These are phyloP conservation scores for Blastobotrys apis DNA, from an alignment of 1,139 yeast genomes.

Conservation along the genomic window DNA sequence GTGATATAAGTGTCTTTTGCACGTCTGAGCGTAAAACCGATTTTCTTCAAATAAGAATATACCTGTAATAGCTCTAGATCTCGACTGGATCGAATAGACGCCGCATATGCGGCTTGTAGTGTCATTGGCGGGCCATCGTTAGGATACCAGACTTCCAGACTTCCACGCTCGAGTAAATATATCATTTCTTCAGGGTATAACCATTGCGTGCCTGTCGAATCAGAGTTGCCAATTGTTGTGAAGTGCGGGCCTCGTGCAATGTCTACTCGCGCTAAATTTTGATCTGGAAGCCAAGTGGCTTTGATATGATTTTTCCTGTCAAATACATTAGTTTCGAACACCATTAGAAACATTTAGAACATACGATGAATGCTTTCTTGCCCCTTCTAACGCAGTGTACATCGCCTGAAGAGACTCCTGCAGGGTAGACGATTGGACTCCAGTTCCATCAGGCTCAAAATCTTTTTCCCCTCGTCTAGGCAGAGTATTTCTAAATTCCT, in stretches of 20 bases:
- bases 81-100: conserved; percentile 42
- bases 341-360: conserved; percentile 40
- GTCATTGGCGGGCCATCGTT: conserved; percentile 46
- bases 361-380: conserved; percentile 56
- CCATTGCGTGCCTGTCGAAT: conserved; percentile 45
- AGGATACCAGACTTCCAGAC: conserved; percentile 52
- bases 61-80: conserved; percentile 61
- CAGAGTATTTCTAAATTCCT: conserved; percentile 25
- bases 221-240: conserved; percentile 66
- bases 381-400: conserved; percentile 61
- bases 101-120: conserved; percentile 61
- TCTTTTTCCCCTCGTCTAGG: conserved; percentile 82
- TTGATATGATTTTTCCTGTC: conserved; percentile 30
- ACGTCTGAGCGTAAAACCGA: conserved; percentile 66
- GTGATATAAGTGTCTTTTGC: conserved; percentile 20
- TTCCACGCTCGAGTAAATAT: conserved; percentile 80
- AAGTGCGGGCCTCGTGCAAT: conserved; percentile 70
- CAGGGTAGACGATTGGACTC: conserved; percentile 50
- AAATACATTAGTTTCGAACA: conserved; percentile 3
- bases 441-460: conserved; percentile 78
- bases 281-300: conserved; percentile 46
- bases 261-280: conserved; percentile 45
- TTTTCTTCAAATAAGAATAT: conserved; percentile 69
- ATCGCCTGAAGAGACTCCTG: conserved; percentile 60
- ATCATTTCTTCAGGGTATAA: conserved; percentile 64